phyloP scores from a whole-genome alignment of 768 basidiomycete species.

The Tulasnella sp. region DNA sequence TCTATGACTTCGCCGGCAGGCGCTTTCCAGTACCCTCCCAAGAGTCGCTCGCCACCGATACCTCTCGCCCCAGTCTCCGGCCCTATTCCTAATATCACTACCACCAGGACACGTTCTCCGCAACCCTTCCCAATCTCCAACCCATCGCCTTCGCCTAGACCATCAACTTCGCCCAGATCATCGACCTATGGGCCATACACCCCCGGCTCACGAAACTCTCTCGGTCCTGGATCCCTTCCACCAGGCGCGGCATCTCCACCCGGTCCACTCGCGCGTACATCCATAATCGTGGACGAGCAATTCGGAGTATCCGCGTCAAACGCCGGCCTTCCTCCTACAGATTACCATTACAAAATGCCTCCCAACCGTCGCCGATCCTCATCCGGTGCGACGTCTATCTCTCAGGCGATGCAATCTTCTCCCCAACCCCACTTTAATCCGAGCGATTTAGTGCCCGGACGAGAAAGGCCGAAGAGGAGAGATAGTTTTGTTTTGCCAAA shows the following conservation, averaged over 20 bases:
- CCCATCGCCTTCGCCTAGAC: background rate
- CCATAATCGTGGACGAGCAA: background rate
- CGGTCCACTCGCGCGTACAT: background rate
- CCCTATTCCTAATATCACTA: background rate
- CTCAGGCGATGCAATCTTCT: background rate
- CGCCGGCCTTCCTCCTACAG: background rate
- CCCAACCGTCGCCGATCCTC: too few species aligned
- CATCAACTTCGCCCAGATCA: background rate
- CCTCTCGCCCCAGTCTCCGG: background rate
- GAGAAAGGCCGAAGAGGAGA: background rate
- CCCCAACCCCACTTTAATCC: background rate
- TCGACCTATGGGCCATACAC: background rate
- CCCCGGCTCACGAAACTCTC: background rate
- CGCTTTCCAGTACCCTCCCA: background rate
- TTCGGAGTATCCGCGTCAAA: background rate
- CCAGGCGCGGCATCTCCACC: conserved; percentile 1
- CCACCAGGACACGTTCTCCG: background rate
- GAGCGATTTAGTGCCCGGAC: background rate
- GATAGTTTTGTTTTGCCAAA: background rate
- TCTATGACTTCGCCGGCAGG: background rate
- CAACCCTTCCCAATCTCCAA: background rate
- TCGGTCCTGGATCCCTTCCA: background rate
- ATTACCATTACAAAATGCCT: background rate
- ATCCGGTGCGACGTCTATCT: too few species aligned
- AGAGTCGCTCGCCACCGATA: background rate